Evolutionary conservation across 495 filamentous ascomycete species (phyloP).

Genomic region (Neurospora sp.): DNA sequence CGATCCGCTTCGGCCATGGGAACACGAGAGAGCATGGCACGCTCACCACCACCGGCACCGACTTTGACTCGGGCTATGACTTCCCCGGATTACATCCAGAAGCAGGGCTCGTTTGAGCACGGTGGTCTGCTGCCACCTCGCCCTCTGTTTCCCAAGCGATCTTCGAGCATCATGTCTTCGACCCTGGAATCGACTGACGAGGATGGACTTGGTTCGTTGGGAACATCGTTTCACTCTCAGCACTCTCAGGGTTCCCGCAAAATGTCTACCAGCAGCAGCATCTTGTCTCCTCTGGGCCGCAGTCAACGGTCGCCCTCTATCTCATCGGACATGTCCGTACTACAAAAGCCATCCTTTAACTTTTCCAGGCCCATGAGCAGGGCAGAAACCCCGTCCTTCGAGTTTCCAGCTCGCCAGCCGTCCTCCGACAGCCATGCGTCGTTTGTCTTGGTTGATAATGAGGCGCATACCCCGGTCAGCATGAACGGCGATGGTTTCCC

Average conservation of each 20-base stretch:
- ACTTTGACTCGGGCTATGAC: conserved; percentile 4
- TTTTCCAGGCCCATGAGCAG: conserved; percentile 87
- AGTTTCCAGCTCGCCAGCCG: conserved; percentile 45
- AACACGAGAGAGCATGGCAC: conserved; percentile 11
- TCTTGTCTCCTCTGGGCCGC: conserved; percentile 48
- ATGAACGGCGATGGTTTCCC: conserved; percentile 50
- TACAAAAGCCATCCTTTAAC: conserved; percentile 73
- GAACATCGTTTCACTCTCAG: conserved; percentile 32
- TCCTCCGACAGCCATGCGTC: conserved; percentile 56
- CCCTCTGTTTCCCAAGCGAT: conserved; percentile 34
- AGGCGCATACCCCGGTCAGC: conserved; percentile 52
- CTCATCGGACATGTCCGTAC: conserved; percentile 59
- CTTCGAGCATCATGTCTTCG: conserved; percentile 38
- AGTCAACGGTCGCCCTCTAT: conserved; percentile 68
- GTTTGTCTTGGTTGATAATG: conserved; percentile 48
- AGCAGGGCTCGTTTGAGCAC: conserved; percentile 30
- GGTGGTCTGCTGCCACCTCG: conserved; percentile 31
- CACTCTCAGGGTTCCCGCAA: conserved; percentile 35
- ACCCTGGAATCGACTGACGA: conserved; percentile 28
- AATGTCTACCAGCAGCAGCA: conserved; percentile 54
- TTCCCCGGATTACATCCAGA: conserved; percentile 30
- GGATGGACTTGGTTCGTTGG: conserved; percentile 23
- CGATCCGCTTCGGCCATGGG: conserved; percentile 8
- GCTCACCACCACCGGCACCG: conserved; percentile 11
- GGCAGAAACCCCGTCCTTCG: conserved; percentile 54